Base-by-base conservation (phyloP, 2,329 filamentous ascomycete genomes). In the Aureobasidium vineae region DNA sequence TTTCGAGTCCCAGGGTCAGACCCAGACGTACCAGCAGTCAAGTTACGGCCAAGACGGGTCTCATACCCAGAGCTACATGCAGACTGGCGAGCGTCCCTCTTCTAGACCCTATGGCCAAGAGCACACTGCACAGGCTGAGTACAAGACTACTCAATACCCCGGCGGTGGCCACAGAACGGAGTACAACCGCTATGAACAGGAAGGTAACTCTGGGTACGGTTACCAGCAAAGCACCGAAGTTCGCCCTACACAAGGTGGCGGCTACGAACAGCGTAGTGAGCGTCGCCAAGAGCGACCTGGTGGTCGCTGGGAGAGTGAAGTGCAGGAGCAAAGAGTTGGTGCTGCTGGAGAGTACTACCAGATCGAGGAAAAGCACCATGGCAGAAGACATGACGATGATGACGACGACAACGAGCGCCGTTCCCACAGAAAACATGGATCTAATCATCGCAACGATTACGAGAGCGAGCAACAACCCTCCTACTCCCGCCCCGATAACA, bases 61-160 rank as follows among this genome's bases (percentile, higher is more conserved):
- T 7, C 85, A 87, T 75, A 85, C 82, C 4, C 82, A 88, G 72
- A 84, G 81, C 6, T 83, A 86, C 69, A 85, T 83, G 15, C 84
- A 91, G 75, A 86, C 87, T 68, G 86, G 85, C 36, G 85, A 80
- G 65, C 82, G 71, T 11, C 72, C 70, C 23, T 69, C 68, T 36
- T 69, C 70, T 23, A 21, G 49, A 23, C 43, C 61, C 10, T 56
- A 67, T 28, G 66, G 66, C 16, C 57, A 81, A 23, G 78, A 83
- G 70, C 82, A 83, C 56, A 88, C 88, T 70, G 86, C 83, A 8
- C 84, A 88, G 72, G 85, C 87, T 13, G 78, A 88, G 73, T 83
- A 85, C 71, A 82, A 80, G 38, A 79, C 86, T 72, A 89, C 85
- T 8, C 80, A 84, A 65, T 85, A 85, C 68, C 78, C 82, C 21